Base-by-base conservation (phyloP, 441 rosid genomes). In the Syzygium syzygioides region DNA sequence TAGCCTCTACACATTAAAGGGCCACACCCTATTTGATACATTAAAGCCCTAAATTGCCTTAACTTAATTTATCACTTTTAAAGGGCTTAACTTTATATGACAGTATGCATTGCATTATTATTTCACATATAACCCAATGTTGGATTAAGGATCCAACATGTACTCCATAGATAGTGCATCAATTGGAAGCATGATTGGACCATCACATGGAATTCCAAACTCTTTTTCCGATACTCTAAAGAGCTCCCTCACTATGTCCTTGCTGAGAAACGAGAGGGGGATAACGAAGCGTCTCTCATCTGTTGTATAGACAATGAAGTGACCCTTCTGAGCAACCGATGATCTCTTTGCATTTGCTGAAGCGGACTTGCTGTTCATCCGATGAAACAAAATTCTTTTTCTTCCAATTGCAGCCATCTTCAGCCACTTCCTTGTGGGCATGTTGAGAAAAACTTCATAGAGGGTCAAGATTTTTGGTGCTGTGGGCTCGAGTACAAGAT, bases 361-460 rank as follows among this genome's bases (percentile, higher is more conserved):
- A 50, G 17, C 2, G 9, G 26, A 18, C 34, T 37, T 62, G 28
- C 79, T 83, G 55, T 41, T 89, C 56, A n/a, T 57, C 87, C 30
- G 59, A 17, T 59, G 52, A 66, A 80, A 83, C 20, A 23, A 66
- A 34, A 68, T 88, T 34, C 62, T 86, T 60, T 76, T 88, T 54
- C 90, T 53, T 88, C 48, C 79, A 11, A 68, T 15, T 11, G 56
- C 89, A n/a, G 85, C 92, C 20, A 76, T 20, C 85, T 55, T 55
- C 55, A 62, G 90, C 90, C 88, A 79, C 50, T 88, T 88, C 87
- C 88, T 59, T 54, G 80, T 37, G 80, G 80, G 20, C 80, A 71
- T 20, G 28, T 71, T 71, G 80, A 34, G 80, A 68, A 34, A 68
- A 68, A 34, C 48, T 68, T 68, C 50, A 34, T 19, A 11, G 28